Evolutionary conservation across 306 rosid species (phyloP).

Genomic region (Sicyos baderoa): DNA sequence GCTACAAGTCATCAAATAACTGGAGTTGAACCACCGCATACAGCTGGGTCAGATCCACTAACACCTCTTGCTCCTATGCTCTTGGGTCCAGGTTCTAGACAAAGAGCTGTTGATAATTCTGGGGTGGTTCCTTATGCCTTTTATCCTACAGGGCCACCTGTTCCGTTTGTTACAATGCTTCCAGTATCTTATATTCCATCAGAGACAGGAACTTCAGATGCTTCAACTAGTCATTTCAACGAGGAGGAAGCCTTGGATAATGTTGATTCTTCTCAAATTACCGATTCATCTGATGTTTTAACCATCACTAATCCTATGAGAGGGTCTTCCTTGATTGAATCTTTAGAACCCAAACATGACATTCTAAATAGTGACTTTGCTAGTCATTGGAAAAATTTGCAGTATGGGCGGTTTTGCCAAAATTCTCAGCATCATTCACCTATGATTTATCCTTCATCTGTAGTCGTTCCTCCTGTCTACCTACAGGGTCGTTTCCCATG

Average conservation of each 20-base stretch:
- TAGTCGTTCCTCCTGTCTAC: slow-evolving; percentile 61
- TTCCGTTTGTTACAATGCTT: slow-evolving; percentile 79
- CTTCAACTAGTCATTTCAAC: slow-evolving; percentile 49
- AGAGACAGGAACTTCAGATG: slow-evolving; percentile 52
- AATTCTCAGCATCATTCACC: slow-evolving; percentile 30
- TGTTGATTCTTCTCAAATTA: slow-evolving; percentile 55
- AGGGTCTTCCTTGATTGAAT: slow-evolving; percentile 38
- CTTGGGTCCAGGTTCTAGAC: slow-evolving; percentile 62
- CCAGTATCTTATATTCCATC: slow-evolving; percentile 57
- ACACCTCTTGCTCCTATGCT: slow-evolving; percentile 57
- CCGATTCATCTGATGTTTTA: slow-evolving; percentile 48
- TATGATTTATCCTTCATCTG: slow-evolving; percentile 28
- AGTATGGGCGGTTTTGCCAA: slow-evolving; percentile 69
- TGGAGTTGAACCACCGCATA: slow-evolving; percentile 54
- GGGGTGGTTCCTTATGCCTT: slow-evolving; percentile 55
- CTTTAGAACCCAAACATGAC: slow-evolving; percentile 50
- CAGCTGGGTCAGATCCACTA: slow-evolving; percentile 64
- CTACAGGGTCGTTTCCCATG: slow-evolving; percentile 76
- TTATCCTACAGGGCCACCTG: slow-evolving; percentile 93
- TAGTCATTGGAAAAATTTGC: slow-evolving; percentile 82
- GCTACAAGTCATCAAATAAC: slow-evolving; percentile 55
- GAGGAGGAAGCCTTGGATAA: slow-evolving; percentile 53
- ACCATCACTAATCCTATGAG: slow-evolving; percentile 40
- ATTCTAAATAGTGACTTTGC: slow-evolving; percentile 79
- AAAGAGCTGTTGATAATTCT: slow-evolving; percentile 53